Conservation (phyloP, 2,329 filamentous ascomycete genomes). For the Fusarium anguioides region DNA sequence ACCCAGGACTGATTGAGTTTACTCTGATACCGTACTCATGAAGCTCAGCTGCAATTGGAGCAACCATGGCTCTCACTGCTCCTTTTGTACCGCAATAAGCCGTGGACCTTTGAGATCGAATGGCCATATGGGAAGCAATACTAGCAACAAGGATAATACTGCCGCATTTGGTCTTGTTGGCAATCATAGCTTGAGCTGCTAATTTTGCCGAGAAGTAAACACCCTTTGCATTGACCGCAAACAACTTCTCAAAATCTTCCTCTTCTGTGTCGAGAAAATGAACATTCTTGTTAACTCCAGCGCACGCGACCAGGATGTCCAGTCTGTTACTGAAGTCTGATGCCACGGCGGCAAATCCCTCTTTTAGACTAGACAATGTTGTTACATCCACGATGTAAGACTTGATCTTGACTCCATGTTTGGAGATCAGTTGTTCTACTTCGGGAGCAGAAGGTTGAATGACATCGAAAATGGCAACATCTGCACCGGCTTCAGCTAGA, state of each 20-base stretch:
- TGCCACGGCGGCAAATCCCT: constrained; percentile 57
- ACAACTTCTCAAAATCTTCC: constrained; percentile 71
- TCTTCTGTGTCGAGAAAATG: constrained; percentile 71
- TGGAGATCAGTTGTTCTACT: constrained; percentile 57
- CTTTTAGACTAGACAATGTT: constrained; percentile 63
- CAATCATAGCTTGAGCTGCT: constrained; percentile 62
- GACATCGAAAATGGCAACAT: constrained; percentile 68
- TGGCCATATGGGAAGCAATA: constrained; percentile 63
- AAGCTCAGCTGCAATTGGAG: constrained; percentile 42
- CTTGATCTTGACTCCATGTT: constrained; percentile 54
- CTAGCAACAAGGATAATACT: constrained; percentile 65
- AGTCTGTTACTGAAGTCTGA: constrained; percentile 60
- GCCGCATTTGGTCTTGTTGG: constrained; percentile 60
- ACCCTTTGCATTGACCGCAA: constrained; percentile 73
- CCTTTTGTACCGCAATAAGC: constrained; percentile 45
- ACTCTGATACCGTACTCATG: constrained; percentile 56
- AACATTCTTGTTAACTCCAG: constrained; percentile 66
- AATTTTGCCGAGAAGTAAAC: constrained; percentile 68
- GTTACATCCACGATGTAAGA: constrained; percentile 64
- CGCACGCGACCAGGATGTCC: constrained; percentile 69
- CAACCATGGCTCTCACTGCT: constrained; percentile 43
- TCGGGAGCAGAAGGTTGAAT: constrained; percentile 59
- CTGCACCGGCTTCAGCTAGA: constrained; percentile 68
- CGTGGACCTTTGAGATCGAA: constrained; percentile 59
- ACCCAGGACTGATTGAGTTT: constrained; percentile 60